Evolutionary conservation across 2,329 filamentous ascomycete genomes (phyloP).

Genomic region (Nothophoma quercina): DNA sequence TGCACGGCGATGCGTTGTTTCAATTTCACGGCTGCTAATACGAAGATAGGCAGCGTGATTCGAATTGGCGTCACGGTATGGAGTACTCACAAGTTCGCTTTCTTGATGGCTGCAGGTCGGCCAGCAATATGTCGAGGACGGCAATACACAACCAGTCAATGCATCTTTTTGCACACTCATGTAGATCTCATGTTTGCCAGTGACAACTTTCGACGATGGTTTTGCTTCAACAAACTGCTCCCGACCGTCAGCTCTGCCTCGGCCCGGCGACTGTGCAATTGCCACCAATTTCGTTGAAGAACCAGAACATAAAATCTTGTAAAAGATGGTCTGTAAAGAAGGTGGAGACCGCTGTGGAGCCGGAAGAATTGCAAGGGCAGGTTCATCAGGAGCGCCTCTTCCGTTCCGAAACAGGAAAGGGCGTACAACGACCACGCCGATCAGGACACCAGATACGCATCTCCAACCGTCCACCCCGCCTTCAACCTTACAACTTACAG

Average conservation of each 20-base stretch:
- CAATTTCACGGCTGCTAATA: too few species aligned
- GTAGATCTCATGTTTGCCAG: too few species aligned
- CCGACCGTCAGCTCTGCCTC: too few species aligned
- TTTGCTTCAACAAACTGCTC: too few species aligned
- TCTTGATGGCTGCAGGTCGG: conserved; percentile 2
- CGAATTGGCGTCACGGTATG: not conserved
- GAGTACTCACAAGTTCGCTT: too few species aligned
- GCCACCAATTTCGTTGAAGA: not conserved
- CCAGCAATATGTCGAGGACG: not conserved
- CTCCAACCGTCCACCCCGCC: not conserved
- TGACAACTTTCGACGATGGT: too few species aligned
- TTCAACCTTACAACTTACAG: not conserved
- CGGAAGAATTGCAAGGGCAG: conserved; percentile 10
- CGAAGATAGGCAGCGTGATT: not conserved
- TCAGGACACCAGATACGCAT: not conserved
- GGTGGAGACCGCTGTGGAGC: not conserved
- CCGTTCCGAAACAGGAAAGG: conserved; percentile 10
- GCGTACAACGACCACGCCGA: not conserved
- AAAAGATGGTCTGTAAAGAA: not conserved
- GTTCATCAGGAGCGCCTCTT: conserved; percentile 14
- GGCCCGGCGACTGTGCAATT: too few species aligned
- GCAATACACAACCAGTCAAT: not conserved
- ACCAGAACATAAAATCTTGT: not conserved
- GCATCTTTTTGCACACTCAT: not conserved
- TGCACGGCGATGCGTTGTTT: too few species aligned